Base-by-base conservation (phyloP, 495 filamentous ascomycete species). In the Cudoniella acicularis region DNA sequence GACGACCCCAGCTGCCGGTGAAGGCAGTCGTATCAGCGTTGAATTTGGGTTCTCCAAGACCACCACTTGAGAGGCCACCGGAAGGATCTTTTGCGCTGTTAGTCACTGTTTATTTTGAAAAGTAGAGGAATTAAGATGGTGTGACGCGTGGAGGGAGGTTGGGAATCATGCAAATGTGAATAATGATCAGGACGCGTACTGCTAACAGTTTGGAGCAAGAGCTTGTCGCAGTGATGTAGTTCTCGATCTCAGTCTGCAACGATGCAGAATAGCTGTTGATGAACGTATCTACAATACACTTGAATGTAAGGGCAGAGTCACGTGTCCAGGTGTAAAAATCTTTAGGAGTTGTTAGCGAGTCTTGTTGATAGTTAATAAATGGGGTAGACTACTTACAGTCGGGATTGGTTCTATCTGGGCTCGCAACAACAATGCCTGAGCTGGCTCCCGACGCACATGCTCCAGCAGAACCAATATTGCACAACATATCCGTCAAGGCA, bases 311-410 rank as follows among this genome's bases (percentile, higher is more conserved):
- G 6, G 79, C 81, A 0, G 82, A 75, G 61, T 87, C 84, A 41
- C 83, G 79, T 52, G 81, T 80, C 84, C 84, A 87, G 0, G 83
- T 81, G 57, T 81, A 86, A 61, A 76, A 85, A 52, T 83, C 79
- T 83, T 2, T 50, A n/a, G 10, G 17, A 30, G 10, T 3, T 10
- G 43, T 57, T 24, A 54, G 13, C 3, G 23, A 49, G 30, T 36
- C 42, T 8, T 11, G 16, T 45, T 9, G 27, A n/a, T 9, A 26
- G 17, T 2, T 41, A 56, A 26, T 21, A n/a, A 3, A 50, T 24
- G 54, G 13, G n/a, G 10, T 45, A 47, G 11, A 24, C 10, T 3
- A 23, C 75, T 69, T 54, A 83, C 79, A 86, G 58, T 85, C 68
- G 3, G 83, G 83, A 56, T 79, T 73, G 6, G 61, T 59, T 27